Base-by-base conservation (phyloP, 169 alveolate species). In the Cryptosporidium ubiquitum region DNA sequence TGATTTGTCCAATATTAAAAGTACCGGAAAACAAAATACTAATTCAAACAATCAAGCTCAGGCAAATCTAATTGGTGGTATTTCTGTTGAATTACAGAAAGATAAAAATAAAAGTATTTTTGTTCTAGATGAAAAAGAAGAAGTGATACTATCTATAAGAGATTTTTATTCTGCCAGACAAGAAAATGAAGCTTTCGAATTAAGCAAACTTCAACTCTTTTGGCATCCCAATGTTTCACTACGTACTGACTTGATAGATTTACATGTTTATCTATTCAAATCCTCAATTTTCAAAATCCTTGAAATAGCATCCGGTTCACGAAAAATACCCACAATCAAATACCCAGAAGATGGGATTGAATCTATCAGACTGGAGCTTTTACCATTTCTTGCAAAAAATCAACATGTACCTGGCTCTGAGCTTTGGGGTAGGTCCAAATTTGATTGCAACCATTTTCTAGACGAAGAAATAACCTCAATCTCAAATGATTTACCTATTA, bases 351-450 rank as follows among this genome's bases (percentile, higher is more conserved):
- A 79, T 33, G 75, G 89, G n/a, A 79, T 79, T 39, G 89, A 79
- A 20, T 79, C 89, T 26, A 44, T 79, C 23, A 31, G 89, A 35
- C 26, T 79, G 40, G 89, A 79, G 39, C 68, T 79, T 23, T 10
- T 79, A 10, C 89, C 89, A 20, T 79, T 60, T 35, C 69, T 79
- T 40, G 75, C 75, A 23, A 79, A 79, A 61, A 79, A 40, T 57
- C 89, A 79, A 47, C 89, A 79, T 49, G 23, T 61, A 2, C 89
- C 89, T 20, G 89, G 89, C 40, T 79, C 89, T 42, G 89, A 79
- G 37, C 55, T 33, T 18, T 79, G 89, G 89, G 75, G 89, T 10
- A 79, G 73, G 69, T 79, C 89, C 26, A 79, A 79, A 35, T 79
- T 79, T 35, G 89, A 79, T 47, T 79, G 89, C 79, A 14, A 61